Conservation (phyloP, 2,329 filamentous ascomycete genomes). For the Aureobasidium mangrovei region DNA sequence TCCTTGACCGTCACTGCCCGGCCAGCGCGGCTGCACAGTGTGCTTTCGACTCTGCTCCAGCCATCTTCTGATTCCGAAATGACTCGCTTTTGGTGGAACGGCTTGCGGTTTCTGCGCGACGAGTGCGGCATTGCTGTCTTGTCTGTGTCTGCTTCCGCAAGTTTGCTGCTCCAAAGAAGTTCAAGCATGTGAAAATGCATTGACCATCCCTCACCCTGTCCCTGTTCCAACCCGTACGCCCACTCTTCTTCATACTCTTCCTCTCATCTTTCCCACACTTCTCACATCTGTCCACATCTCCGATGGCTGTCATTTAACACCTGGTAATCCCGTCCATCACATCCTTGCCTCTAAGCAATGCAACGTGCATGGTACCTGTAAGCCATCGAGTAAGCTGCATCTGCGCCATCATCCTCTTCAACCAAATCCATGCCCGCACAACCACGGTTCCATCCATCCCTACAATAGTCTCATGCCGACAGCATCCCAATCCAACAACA, state of each 20-base stretch:
- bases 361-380: too few relatives aligned
- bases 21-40: neutral
- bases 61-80: slow-evolving; percentile 9
- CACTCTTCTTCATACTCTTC: neutral
- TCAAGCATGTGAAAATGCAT: slow-evolving; percentile 3
- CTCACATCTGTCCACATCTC: neutral
- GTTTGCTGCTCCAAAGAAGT: neutral
- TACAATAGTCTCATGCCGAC: too few relatives aligned
- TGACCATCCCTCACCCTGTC: neutral
- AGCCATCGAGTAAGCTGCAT: neutral
- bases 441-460: too few relatives aligned
- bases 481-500: neutral
- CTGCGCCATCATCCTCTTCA: neutral
- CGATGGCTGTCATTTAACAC: neutral
- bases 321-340: too few relatives aligned
- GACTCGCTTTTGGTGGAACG: neutral
- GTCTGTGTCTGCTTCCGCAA: neutral
- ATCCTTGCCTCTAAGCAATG: too few relatives aligned
- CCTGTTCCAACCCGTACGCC: neutral
- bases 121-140: slow-evolving; percentile 15
- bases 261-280: too few relatives aligned
- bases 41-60: slow-evolving; percentile 12
- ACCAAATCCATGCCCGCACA: too few relatives aligned
- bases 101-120: slow-evolving; percentile 6
- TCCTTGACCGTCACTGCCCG: neutral